Evolutionary conservation across 495 filamentous ascomycete species (phyloP), one percentile per base, ranked within the genome.

Genomic region (Neurospora sp.): DNA sequence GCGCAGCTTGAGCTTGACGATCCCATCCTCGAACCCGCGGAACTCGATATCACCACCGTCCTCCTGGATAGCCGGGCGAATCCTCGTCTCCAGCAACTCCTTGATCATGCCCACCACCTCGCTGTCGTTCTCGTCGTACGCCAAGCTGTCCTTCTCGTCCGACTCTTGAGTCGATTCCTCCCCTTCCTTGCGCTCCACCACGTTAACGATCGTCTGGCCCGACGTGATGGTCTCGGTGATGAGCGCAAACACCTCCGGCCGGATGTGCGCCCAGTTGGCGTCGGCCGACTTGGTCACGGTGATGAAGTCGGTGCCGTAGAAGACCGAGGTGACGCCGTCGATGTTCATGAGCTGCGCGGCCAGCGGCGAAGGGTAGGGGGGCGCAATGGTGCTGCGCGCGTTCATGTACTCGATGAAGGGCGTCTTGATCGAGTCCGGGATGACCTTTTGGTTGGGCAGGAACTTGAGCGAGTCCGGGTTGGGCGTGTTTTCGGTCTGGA

Each of bases 81-180:
- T 97, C 70, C 96, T 85, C 27, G 96, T 99, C 83, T 99, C 96
- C 71, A 99, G 84, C n/a, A 99, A 83, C 84, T 99, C 96, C 83
- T 98, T 97, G 82, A 99, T 97, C 96, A 98, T 98, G 72, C 93
- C 90, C 38, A 98, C 90, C 11, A 97, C 93, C 82, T 99, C 96
- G 75, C 90, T 91, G 78, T 99, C 96, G 69, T 94, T 90, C 77
- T 95, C 93, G 76, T 94, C 88, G 79, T 92, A 97, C 54, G 84
- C 85, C 39, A 97, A 85, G 62, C 89, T 93, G 77, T 96, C 92
- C 76, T 88, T 86, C 31, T 89, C 84, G 38, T 70, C 79, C 14
- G 78, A 75, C 69, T 82, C 81, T 71, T 85, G 79, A 3, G 38
- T 74, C 0, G 44, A 79, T 18, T 39, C 73, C 0, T 74, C 77